These are phyloP conservation scores for Agrostemma githago DNA, from an alignment of 148 eudicot species.

Conservation along the genomic window DNA sequence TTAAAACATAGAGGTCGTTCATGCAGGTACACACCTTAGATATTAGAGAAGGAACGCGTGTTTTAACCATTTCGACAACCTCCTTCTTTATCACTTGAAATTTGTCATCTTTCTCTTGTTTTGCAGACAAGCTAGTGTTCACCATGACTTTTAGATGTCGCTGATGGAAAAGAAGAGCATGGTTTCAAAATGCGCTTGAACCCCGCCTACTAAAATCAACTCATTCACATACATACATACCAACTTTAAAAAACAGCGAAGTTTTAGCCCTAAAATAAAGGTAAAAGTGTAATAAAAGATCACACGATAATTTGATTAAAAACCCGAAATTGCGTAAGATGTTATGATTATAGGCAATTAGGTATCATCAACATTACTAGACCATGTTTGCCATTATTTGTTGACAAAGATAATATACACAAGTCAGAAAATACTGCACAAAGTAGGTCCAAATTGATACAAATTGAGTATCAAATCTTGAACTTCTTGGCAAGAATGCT, in stretches of 20 bases:
- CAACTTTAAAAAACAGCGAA: too few relatives aligned
- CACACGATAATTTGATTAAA: slow-evolving; percentile 4
- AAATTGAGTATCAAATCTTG: too few relatives aligned
- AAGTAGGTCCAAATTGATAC: background rate
- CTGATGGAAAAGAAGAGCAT: slow-evolving; percentile 33
- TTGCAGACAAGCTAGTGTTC: slow-evolving; percentile 65
- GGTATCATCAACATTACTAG: background rate
- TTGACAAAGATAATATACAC: background rate
- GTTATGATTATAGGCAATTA: background rate
- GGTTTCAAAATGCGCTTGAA: background rate
- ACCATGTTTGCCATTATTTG: background rate
- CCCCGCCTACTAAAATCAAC: background rate
- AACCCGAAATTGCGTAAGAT: background rate
- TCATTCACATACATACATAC: background rate
- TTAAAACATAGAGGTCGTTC: background rate
- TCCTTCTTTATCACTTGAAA: slow-evolving; percentile 74
- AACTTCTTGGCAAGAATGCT: too few relatives aligned
- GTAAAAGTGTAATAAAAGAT: background rate
- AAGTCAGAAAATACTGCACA: background rate
- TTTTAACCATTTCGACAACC: slow-evolving; percentile 66
- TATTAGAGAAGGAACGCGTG: slow-evolving; percentile 46
- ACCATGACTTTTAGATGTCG: slow-evolving; percentile 75
- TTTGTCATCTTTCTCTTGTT: slow-evolving; percentile 81
- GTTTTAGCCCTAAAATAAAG: too few relatives aligned
- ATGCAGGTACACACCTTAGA: slow-evolving; percentile 48